Evolutionary conservation across 441 rosid species (phyloP).

Genomic region (Populus tomentosa): DNA sequence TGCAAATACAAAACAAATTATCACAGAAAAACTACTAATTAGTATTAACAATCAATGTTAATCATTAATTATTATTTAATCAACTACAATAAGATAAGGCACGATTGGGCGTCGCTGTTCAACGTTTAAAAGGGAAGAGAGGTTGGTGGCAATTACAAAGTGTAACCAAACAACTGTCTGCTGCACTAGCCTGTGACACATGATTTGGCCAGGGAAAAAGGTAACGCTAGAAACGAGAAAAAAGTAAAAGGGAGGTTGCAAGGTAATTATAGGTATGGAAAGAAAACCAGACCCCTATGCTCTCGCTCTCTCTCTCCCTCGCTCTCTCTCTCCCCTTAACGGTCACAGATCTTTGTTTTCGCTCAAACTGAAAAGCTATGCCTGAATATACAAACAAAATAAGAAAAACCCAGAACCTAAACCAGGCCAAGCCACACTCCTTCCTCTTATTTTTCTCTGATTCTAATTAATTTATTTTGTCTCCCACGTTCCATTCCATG

Average conservation of each 20-base stretch:
- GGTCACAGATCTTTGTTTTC: not conserved
- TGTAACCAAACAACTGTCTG: conserved; percentile 19
- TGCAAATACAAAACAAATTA: not conserved
- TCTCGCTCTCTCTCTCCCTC: conserved; percentile 21
- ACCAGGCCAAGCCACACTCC: conserved; percentile 9
- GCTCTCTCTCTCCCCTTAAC: not conserved
- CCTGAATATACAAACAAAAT: conserved; percentile 26
- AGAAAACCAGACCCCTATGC: conserved; percentile 20
- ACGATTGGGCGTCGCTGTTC: not conserved
- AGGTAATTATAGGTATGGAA: conserved; percentile 43
- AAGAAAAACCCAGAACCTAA: conserved; percentile 33
- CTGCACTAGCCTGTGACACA: conserved; percentile 41
- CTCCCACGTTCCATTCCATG: conserved; percentile 13
- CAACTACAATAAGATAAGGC: not conserved
- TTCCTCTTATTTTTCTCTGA: conserved; percentile 16
- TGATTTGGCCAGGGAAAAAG: conserved; percentile 47
- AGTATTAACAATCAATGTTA: not conserved
- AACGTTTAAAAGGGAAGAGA: not conserved
- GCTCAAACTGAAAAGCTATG: conserved; percentile 29
- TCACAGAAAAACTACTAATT: not conserved
- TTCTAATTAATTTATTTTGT: conserved; percentile 14
- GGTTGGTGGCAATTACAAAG: conserved; percentile 24
- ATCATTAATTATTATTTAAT: no score
- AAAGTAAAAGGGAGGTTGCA: conserved; percentile 18
- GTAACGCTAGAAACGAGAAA: conserved; percentile 28